Conservation (phyloP, 1,284 basidiomycete genomes). For the Cryptococcus neoformans region DNA sequence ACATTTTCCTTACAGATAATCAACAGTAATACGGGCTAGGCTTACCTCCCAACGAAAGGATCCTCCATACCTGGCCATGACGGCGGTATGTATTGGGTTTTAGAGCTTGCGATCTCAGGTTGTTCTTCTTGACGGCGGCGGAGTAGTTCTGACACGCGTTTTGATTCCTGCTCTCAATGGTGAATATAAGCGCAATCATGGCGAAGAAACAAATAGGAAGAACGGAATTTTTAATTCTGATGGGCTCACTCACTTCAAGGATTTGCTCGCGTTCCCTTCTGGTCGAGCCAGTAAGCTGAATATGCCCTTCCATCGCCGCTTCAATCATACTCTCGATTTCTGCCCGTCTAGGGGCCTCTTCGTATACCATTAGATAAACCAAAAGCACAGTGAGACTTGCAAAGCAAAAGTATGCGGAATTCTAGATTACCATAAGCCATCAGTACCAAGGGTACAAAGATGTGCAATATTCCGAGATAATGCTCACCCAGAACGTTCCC, state of each 20-base stretch:
- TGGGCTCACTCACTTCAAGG: not conserved
- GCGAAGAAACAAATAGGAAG: too few relatives aligned
- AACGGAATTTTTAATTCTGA: too few relatives aligned
- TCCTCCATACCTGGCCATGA: too few relatives aligned
- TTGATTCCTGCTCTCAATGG: not conserved
- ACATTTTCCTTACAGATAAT: not conserved
- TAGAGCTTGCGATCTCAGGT: not conserved
- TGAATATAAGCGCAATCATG: not conserved
- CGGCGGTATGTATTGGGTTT: too few relatives aligned
- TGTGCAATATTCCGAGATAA: not conserved
- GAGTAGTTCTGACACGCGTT: not conserved
- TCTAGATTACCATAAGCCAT: not conserved
- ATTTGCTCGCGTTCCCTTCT: not conserved
- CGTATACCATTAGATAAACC: conserved; percentile 5
- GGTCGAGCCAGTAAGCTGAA: not conserved
- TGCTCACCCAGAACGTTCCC: conserved; percentile 1
- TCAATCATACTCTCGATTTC: conserved; percentile 5
- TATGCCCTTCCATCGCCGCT: conserved; percentile 4
- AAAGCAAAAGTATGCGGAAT: conserved; percentile 5
- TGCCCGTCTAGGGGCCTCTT: not conserved
- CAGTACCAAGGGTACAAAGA: not conserved
- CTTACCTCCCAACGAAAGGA: too few relatives aligned
- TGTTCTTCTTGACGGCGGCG: not conserved
- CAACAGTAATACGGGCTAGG: too few relatives aligned
- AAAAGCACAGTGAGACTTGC: conserved; percentile 3